Conservation (phyloP, 352 stramenopile species). For the Globisporangium alternatum region DNA sequence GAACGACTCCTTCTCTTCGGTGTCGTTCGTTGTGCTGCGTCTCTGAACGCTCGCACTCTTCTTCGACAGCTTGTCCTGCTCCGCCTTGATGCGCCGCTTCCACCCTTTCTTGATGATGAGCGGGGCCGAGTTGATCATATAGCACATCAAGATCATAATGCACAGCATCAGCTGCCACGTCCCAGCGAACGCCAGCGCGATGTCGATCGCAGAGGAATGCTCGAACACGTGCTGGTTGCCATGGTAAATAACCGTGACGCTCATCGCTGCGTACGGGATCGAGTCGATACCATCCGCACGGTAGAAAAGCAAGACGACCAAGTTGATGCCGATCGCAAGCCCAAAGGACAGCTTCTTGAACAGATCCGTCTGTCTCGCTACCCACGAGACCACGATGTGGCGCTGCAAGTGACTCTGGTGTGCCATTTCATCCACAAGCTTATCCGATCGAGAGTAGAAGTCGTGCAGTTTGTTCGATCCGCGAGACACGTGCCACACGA, state of each 20-base stretch:
- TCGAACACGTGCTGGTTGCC: slow-evolving; percentile 6
- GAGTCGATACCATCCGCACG: slow-evolving; percentile 49
- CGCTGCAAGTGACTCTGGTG: slow-evolving; percentile 52
- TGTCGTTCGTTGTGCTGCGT: slow-evolving; percentile 14
- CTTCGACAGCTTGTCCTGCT: slow-evolving; percentile 45
- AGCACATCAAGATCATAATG: slow-evolving; percentile 45
- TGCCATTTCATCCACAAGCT: slow-evolving; percentile 71
- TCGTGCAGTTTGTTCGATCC: slow-evolving; percentile 62
- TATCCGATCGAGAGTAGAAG: slow-evolving; percentile 62
- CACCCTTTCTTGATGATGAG: slow-evolving; percentile 68
- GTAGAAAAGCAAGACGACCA: slow-evolving; percentile 60
- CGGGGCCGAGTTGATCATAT: slow-evolving; percentile 64
- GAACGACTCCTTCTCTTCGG: slow-evolving; percentile 49
- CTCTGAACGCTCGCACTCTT: slow-evolving; percentile 32
- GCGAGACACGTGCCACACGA: slow-evolving; percentile 59
- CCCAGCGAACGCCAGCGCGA: slow-evolving; percentile 37
- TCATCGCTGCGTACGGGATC: slow-evolving; percentile 41
- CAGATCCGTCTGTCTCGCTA: slow-evolving; percentile 37
- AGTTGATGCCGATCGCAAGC: slow-evolving; percentile 51
- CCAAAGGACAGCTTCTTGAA: slow-evolving; percentile 58
- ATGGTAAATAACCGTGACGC: slow-evolving; percentile 34
- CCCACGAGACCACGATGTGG: slow-evolving; percentile 28
- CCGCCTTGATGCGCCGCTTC: slow-evolving; percentile 47
- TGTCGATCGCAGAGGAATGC: slow-evolving; percentile 33
- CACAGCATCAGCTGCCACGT: slow-evolving; percentile 56